Percentiles rank a stretch among this genome's conserved stretches.
Conservation (phyloP, 2,329 filamentous ascomycete species). For the Cytospora schulzeri region DNA sequence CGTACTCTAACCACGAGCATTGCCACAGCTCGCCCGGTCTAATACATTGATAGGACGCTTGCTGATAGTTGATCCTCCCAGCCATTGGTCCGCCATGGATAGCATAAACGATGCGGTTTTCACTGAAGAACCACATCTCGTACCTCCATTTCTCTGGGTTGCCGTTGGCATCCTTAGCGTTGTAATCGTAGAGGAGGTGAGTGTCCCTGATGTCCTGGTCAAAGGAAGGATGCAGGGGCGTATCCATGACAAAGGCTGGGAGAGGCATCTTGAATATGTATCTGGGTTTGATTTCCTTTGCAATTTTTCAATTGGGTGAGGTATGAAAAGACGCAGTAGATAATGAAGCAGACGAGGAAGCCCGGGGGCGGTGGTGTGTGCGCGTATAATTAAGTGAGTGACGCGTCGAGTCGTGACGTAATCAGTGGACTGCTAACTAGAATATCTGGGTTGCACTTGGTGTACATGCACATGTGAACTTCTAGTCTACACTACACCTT, state of each 20-base stretch:
- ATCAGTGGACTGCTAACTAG: no score
- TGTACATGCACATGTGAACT: no score
- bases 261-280: conserved; percentile 12
- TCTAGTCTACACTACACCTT: no score
- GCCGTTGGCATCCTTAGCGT: conserved; percentile 48
- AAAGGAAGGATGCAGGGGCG: conserved; percentile 38
- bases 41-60: conserved; percentile 58
- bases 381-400: no score
- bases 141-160: conserved; percentile 62
- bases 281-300: not conserved
- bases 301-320: no score
- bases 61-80: conserved; percentile 55
- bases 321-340: not conserved
- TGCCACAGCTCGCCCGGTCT: conserved; percentile 61
- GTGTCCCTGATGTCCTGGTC: conserved; percentile 54
- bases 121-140: conserved; percentile 63
- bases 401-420: no score
- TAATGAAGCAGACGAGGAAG: no score
- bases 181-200: conserved; percentile 61
- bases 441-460: no score
- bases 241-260: conserved; percentile 18
- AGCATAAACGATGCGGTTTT: conserved; percentile 56
- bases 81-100: conserved; percentile 64
- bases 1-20: conserved; percentile 53
- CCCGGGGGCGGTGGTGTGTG: no score